phyloP scores from a whole-genome alignment of 2,329 filamentous ascomycete genomes.

The Thermochaetoides dissita region DNA sequence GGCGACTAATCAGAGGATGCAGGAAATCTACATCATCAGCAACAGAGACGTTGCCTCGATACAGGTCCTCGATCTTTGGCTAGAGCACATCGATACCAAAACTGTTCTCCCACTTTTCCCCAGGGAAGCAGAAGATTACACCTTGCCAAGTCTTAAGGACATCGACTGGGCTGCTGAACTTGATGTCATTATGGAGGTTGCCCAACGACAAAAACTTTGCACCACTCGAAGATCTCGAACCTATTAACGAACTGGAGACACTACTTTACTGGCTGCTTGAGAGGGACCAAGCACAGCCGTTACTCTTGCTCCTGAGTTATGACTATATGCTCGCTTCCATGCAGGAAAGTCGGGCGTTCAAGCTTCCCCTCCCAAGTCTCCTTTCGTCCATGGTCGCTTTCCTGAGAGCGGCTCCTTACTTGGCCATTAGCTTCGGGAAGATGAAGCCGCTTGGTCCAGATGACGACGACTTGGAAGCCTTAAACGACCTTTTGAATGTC shows the following conservation, averaged over 20 bases:
- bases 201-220: background rate
- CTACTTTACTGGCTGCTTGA: slow-evolving; percentile 12
- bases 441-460: slow-evolving; percentile 7
- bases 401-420: slow-evolving; percentile 8
- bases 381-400: slow-evolving; percentile 13
- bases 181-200: background rate
- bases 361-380: slow-evolving; percentile 1
- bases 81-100: slow-evolving; percentile 25
- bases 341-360: background rate
- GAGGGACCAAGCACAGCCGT: slow-evolving; percentile 1
- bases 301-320: slow-evolving; percentile 6
- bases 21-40: slow-evolving; percentile 30
- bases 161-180: slow-evolving; percentile 9
- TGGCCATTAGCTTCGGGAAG: slow-evolving; percentile 12
- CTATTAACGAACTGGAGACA: slow-evolving; percentile 9
- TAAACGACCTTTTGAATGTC: slow-evolving; percentile 3
- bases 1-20: background rate
- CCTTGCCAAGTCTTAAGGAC: slow-evolving; percentile 16
- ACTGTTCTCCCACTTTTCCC: slow-evolving; percentile 24
- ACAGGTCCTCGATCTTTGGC: slow-evolving; percentile 25
- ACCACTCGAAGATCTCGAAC: background rate
- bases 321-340: slow-evolving; percentile 2
- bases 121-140: slow-evolving; percentile 20
- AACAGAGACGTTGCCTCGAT: slow-evolving; percentile 26
- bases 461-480: slow-evolving; percentile 7